Evolutionary conservation across 306 rosid genomes (phyloP), one percentile per base, ranked within the genome.

Genomic region (Vigna mungo): DNA sequence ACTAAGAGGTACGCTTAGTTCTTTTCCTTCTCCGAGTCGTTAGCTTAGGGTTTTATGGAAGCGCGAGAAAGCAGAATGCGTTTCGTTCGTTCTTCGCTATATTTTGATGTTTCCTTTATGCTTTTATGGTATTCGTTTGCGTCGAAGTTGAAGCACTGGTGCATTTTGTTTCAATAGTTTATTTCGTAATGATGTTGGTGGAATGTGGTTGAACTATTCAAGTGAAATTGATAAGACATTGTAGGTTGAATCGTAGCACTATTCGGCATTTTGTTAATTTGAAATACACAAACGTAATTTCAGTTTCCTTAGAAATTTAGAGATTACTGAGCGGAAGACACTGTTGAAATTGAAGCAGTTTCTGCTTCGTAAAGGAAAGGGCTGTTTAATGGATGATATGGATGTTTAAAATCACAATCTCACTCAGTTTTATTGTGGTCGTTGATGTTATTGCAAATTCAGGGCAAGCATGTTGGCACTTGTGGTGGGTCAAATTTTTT

Each of bases 1-100:
- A n/a, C 54, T 30, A 81, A 80, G 68, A 85, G 95, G 97, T 92
- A 78, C 30, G 17, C 37, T 43, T 71, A 49, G 30, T 16, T 46
- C 9, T 15, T 4, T 1, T 27, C 12, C 12, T 55, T 47, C 2
- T 9, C 5, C 2, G n/a, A 12, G 6, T 23, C 13, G 52, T 67
- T 80, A 11, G 0, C 34, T 44, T 74, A 71, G 85, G 76, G 83
- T 86, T 81, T 81, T 77, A 3, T 25, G 36, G 20, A 65, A 68
- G 25, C 47, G 69, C 23, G 27, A n/a, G 25, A 41, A 72, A 25
- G n/a, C 15, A 17, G 51, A 67, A 68, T 8, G 23, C 37, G 67
- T 3, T 55, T 82, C 5, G 27, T 70, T 59, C 39, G 36, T 32
- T 30, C 51, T 15, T 56, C 1, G 2, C 10, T 5, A n/a, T 23